Conservation (phyloP, 495 filamentous ascomycete genomes). For the Xylona heveae region DNA sequence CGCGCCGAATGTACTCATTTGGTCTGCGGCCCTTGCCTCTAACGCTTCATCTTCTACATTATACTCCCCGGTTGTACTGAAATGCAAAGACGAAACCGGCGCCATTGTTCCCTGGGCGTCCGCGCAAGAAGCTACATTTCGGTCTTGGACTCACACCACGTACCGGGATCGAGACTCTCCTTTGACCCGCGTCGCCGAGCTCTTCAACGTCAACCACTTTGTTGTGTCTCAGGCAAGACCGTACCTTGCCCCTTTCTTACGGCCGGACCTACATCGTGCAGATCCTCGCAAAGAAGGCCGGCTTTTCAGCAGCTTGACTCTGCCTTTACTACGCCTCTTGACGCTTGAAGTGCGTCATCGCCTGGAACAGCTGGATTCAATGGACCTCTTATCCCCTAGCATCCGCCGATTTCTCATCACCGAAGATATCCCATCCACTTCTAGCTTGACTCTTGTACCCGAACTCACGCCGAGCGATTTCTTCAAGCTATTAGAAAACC, state of each 20-base stretch:
- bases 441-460: conserved; percentile 66
- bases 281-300: conserved; percentile 35
- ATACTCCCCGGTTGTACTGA: conserved; percentile 45
- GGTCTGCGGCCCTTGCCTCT: conserved; percentile 84
- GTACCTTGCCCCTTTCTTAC: conserved; percentile 69
- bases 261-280: conserved; percentile 58
- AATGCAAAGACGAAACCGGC: conserved; percentile 67
- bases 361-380: conserved; percentile 57
- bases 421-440: conserved; percentile 63
- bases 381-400: conserved; percentile 44
- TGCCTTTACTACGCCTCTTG: conserved; percentile 45
- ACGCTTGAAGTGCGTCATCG: conserved; percentile 65
- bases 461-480: conserved; percentile 55
- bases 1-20: conserved; percentile 86
- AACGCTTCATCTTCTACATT: conserved; percentile 54
- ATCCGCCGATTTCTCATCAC: conserved; percentile 69
- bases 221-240: conserved; percentile 61
- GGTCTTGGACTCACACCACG: conserved; percentile 41
- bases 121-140: conserved; percentile 42
- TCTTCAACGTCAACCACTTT: conserved; percentile 89
- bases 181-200: conserved; percentile 61
- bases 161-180: conserved; percentile 62
- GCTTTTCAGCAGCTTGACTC: conserved; percentile 30
- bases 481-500: conserved; percentile 53
- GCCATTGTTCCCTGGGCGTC: conserved; percentile 61